These are phyloP conservation scores for Coriaria nepalensis DNA, from an alignment of 306 rosid genomes.

Conservation along the genomic window DNA sequence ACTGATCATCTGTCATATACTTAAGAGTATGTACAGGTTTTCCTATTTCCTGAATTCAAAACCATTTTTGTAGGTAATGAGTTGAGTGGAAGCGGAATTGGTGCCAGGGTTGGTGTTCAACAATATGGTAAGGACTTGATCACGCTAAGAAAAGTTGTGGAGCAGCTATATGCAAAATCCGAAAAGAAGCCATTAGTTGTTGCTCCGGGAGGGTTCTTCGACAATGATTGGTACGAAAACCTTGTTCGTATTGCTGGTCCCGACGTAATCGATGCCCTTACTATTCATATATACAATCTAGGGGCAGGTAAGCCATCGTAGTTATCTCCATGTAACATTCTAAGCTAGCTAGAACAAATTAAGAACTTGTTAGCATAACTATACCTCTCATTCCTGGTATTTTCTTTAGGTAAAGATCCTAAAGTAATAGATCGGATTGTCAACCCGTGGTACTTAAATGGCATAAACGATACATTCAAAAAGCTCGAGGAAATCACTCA, in stretches of 20 bases:
- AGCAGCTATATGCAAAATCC: constrained; percentile 29
- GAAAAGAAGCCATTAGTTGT: constrained; percentile 37
- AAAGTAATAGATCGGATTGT: constrained; percentile 36
- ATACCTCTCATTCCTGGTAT: no score
- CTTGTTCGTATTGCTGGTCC: constrained; percentile 56
- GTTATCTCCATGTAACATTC: not conserved
- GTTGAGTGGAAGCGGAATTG: constrained; percentile 66
- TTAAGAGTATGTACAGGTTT: no score
- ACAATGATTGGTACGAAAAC: constrained; percentile 44
- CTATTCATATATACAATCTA: constrained; percentile 72
- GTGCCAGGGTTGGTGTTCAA: constrained; percentile 48
- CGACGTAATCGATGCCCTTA: constrained; percentile 33
- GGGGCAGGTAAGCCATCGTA: constrained; percentile 57
- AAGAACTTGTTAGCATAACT: no score
- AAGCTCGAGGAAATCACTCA: constrained; percentile 34
- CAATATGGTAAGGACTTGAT: constrained; percentile 71
- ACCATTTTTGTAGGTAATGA: constrained; percentile 45
- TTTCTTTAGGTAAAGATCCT: constrained; percentile 39
- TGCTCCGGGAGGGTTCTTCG: constrained; percentile 83
- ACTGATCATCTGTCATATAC: no score
- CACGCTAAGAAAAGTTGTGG: constrained; percentile 36
- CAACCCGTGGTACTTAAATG: constrained; percentile 42
- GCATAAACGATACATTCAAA: constrained; percentile 27
- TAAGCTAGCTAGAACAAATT: no score
- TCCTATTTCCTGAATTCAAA: no score